These are phyloP conservation scores for Colletotrichum scovillei DNA, from an alignment of 2,329 filamentous ascomycete genomes.

Conservation along the genomic window DNA sequence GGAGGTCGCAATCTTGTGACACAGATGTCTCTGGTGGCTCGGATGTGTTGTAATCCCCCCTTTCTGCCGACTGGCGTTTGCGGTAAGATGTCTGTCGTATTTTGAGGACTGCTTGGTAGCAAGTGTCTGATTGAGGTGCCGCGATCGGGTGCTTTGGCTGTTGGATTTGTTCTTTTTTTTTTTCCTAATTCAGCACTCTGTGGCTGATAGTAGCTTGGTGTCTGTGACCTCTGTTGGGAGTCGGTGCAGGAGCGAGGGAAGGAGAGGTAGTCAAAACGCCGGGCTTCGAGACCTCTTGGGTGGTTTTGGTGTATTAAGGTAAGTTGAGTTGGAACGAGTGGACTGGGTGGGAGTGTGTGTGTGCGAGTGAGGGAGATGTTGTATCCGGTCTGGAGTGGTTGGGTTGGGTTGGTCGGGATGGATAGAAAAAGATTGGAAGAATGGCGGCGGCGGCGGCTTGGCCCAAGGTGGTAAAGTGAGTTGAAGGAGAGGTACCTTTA, in stretches of 20 bases:
- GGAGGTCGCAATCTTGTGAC: conserved; percentile 26
- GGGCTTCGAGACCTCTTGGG: conserved; percentile 24
- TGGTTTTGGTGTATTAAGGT: conserved; percentile 6
- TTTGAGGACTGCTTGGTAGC: background rate
- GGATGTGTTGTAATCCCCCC: background rate
- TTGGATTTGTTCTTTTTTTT: background rate
- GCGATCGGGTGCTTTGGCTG: background rate
- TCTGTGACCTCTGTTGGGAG: conserved; percentile 7
- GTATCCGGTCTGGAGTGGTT: background rate
- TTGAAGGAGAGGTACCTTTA: background rate
- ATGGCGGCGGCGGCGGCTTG: background rate
- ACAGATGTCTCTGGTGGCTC: conserved; percentile 30
- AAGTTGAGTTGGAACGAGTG: background rate
- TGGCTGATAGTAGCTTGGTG: conserved; percentile 3
- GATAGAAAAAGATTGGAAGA: background rate
- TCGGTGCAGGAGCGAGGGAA: conserved; percentile 23
- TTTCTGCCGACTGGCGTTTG: conserved; percentile 7
- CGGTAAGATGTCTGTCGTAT: conserved; percentile 10
- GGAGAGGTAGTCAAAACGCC: conserved; percentile 27
- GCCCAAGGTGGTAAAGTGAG: background rate
- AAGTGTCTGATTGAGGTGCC: background rate
- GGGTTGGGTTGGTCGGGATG: background rate
- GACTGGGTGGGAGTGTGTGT: background rate
- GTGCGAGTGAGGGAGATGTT: background rate
- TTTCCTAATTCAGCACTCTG: background rate